Percentiles rank a stretch among this genome's conserved stretches.
phyloP scores from a whole-genome alignment of 257 asterid species.

The Solanum chilense region DNA sequence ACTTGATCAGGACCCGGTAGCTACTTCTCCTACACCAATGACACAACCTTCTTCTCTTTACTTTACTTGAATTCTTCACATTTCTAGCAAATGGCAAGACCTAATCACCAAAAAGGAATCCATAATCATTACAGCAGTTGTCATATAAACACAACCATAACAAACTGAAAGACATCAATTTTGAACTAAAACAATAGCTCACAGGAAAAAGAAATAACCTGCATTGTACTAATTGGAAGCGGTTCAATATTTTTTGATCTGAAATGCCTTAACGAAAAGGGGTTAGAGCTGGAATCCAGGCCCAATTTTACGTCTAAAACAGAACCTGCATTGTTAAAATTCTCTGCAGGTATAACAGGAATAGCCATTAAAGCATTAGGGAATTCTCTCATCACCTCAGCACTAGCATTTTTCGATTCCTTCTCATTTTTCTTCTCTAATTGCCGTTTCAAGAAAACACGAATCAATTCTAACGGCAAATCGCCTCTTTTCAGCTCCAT shows the following conservation, averaged over 20 bases:
- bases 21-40: slow-evolving; percentile 81
- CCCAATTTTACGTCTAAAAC: slow-evolving; percentile 56
- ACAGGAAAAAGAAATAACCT: slow-evolving; percentile 36
- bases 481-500: slow-evolving; percentile 82
- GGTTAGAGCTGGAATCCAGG: slow-evolving; percentile 15
- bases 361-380: slow-evolving; percentile 87
- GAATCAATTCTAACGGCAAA: slow-evolving; percentile 75
- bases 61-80: slow-evolving; percentile 26
- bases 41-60: slow-evolving; percentile 50
- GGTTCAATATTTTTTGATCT: slow-evolving; percentile 88
- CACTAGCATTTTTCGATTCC: slow-evolving; percentile 21
- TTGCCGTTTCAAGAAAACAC: slow-evolving; percentile 70
- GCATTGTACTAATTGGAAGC: slow-evolving; percentile 61
- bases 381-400: slow-evolving; percentile 38
- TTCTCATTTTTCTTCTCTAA: slow-evolving; percentile 75
- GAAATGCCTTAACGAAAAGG: slow-evolving; percentile 41
- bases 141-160: not conserved
- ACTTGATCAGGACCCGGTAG: slow-evolving; percentile 43
- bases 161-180: not conserved
- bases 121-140: not conserved
- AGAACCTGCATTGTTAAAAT: slow-evolving; percentile 14
- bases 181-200: not conserved
- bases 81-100: slow-evolving; percentile 51
- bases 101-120: slow-evolving; percentile 20
- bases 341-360: slow-evolving; percentile 30